phyloP scores from a whole-genome alignment of 106 monocot species.

The Cymbidium sinense region DNA sequence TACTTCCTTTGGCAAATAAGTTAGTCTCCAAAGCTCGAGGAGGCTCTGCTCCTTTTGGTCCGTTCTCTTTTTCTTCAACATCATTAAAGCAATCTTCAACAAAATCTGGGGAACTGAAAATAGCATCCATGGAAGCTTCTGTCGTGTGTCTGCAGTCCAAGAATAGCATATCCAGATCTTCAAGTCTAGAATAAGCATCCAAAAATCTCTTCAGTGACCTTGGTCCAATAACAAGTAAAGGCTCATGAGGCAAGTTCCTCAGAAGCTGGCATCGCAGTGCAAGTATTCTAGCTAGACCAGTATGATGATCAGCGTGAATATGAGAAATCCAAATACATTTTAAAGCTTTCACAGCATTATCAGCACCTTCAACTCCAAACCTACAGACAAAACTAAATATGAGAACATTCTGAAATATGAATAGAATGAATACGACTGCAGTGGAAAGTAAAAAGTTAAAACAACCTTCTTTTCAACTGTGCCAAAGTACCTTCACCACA shows the following conservation, averaged over 20 bases:
- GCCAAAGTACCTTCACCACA: slow-evolving; percentile 96
- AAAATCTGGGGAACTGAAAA: not conserved
- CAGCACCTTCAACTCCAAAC: slow-evolving; percentile 85
- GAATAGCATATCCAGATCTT: slow-evolving; percentile 91
- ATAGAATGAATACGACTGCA: not conserved
- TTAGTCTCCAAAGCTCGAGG: slow-evolving; percentile 15
- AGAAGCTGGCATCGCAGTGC: slow-evolving; percentile 60
- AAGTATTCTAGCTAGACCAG: slow-evolving; percentile 77
- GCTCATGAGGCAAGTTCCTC: slow-evolving; percentile 48
- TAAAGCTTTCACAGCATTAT: slow-evolving; percentile 65
- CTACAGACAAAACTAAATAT: slow-evolving; percentile 24
- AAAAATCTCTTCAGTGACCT: slow-evolving; percentile 76
- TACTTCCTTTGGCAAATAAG: slow-evolving; percentile 46
- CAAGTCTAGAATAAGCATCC: slow-evolving; percentile 85
- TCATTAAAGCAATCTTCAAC: not conserved
- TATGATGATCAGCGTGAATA: slow-evolving; percentile 98
- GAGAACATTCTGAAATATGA: not conserved
- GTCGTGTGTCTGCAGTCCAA: slow-evolving; percentile 87
- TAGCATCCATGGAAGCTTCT: slow-evolving; percentile 21
- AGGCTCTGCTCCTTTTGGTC: not conserved
- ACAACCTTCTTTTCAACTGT: slow-evolving; percentile 89
- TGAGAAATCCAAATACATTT: slow-evolving; percentile 92
- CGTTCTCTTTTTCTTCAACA: not conserved
- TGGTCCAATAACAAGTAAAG: slow-evolving; percentile 86
- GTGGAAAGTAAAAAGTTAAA: not conserved